Evolutionary conservation across 257 asterid species (phyloP).

Genomic region (Solanum appendiculatum): DNA sequence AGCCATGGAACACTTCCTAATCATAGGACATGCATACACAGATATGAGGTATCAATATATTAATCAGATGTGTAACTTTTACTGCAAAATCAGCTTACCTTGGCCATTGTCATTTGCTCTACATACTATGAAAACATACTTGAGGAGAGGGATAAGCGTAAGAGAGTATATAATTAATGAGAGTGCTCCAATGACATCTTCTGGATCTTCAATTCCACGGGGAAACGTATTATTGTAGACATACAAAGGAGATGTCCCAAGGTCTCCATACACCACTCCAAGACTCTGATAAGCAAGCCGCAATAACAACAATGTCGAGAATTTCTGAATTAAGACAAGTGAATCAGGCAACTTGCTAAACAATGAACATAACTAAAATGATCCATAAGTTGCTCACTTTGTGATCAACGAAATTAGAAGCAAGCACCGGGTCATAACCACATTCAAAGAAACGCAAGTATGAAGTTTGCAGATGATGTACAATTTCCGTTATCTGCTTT

Average conservation of each 20-base stretch:
- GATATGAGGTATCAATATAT: background rate
- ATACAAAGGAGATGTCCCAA: slow-evolving; percentile 96
- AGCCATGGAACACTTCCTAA: background rate
- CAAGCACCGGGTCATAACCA: background rate
- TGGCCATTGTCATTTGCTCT: slow-evolving; percentile 96
- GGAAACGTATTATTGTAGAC: slow-evolving; percentile 96
- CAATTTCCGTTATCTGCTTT: background rate
- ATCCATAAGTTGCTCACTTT: background rate
- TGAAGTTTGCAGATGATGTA: background rate
- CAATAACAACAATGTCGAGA: background rate
- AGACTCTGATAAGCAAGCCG: slow-evolving; percentile 36
- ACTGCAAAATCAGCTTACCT: slow-evolving; percentile 35
- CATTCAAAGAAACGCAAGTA: background rate
- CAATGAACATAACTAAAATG: background rate
- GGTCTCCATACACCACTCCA: slow-evolving; percentile 96
- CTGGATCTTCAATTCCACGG: slow-evolving; percentile 54
- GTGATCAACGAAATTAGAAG: background rate
- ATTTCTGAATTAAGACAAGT: background rate
- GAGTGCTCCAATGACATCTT: slow-evolving; percentile 90
- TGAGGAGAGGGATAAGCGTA: slow-evolving; percentile 90
- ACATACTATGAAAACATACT: slow-evolving; percentile 93
- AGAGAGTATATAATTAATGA: slow-evolving; percentile 93
- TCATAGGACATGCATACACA: background rate
- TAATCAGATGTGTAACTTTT: background rate
- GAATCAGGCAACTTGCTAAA: background rate